Evolutionary conservation across 805 yeast species (phyloP).

Genomic region (Starmerella asiatica): DNA sequence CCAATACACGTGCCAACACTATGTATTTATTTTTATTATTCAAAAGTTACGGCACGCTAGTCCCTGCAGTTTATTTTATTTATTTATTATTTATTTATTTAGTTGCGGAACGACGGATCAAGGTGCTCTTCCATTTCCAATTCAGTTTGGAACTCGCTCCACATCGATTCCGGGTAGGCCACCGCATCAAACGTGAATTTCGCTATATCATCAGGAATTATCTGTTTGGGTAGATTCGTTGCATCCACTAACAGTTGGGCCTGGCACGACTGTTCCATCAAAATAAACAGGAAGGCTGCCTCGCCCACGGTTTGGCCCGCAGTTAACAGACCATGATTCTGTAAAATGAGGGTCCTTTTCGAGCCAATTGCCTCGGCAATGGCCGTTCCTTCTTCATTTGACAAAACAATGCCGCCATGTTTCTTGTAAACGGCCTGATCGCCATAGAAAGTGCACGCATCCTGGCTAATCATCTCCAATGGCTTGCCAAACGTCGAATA

Average conservation of each 20-base stretch:
- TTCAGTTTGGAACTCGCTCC: slow-evolving; percentile 41
- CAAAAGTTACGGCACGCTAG: too few relatives aligned
- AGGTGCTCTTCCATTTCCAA: slow-evolving; percentile 13
- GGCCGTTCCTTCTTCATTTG: slow-evolving; percentile 46
- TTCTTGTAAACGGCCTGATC: slow-evolving; percentile 50
- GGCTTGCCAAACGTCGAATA: slow-evolving; percentile 52
- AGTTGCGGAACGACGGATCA: slow-evolving; percentile 15
- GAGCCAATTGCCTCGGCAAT: slow-evolving; percentile 50
- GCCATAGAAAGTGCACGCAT: slow-evolving; percentile 53
- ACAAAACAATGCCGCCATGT: slow-evolving; percentile 71
- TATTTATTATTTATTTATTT: too few relatives aligned
- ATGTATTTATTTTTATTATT: too few relatives aligned
- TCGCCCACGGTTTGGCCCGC: slow-evolving; percentile 61
- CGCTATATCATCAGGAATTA: slow-evolving; percentile 51
- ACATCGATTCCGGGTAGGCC: slow-evolving; percentile 55
- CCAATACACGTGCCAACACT: too few relatives aligned
- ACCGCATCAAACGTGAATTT: slow-evolving; percentile 46
- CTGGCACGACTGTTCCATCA: slow-evolving; percentile 53
- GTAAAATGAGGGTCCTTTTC: slow-evolving; percentile 44
- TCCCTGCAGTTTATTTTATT: too few relatives aligned
- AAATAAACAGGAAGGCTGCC: slow-evolving; percentile 52
- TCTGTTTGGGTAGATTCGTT: slow-evolving; percentile 32
- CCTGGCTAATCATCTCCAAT: slow-evolving; percentile 71
- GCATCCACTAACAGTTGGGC: slow-evolving; percentile 55
- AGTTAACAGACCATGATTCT: slow-evolving; percentile 62